phyloP scores from a whole-genome alignment of 2,329 filamentous ascomycete genomes.

The Paracorniculantispora psalliotae region DNA sequence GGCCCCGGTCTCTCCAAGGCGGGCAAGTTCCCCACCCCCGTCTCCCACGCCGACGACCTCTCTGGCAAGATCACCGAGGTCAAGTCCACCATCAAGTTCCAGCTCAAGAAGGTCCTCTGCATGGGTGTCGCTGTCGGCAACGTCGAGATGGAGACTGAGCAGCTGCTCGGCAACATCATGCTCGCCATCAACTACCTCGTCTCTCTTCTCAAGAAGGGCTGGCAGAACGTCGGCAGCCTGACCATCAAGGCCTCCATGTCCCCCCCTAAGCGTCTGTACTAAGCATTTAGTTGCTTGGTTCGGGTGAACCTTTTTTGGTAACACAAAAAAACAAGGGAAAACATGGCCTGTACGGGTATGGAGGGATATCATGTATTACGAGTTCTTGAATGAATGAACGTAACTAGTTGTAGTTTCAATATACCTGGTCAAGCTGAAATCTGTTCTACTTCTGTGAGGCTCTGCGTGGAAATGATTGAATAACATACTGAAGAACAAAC shows the following conservation, averaged over 20 bases:
- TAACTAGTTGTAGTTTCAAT: slow-evolving; percentile 11
- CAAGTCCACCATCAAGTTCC: slow-evolving; percentile 99
- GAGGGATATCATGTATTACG: slow-evolving; percentile 2
- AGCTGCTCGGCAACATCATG: slow-evolving; percentile 98
- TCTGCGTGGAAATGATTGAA: background rate
- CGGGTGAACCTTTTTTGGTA: background rate
- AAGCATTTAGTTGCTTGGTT: slow-evolving; percentile 35
- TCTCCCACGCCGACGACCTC: slow-evolving; percentile 95
- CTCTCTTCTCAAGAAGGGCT: slow-evolving; percentile 99
- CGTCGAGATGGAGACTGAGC: slow-evolving; percentile 93
- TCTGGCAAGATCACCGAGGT: slow-evolving; percentile 95
- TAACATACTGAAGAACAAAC: too few relatives aligned
- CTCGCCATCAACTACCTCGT: slow-evolving; percentile 99
- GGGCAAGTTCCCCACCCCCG: slow-evolving; percentile 98
- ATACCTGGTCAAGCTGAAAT: slow-evolving; percentile 10
- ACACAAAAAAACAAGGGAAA: background rate
- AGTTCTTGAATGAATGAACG: slow-evolving; percentile 11
- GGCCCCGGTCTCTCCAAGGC: slow-evolving; percentile 98
- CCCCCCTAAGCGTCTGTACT: slow-evolving; percentile 96
- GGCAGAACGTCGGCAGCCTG: slow-evolving; percentile 99
- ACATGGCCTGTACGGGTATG: background rate
- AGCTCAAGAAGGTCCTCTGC: slow-evolving; percentile 99
- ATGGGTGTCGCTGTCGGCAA: slow-evolving; percentile 99
- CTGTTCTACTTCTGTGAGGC: background rate
- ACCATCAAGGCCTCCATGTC: slow-evolving; percentile 99